phyloP scores from a whole-genome alignment of 331 rosid genomes.

The Malus hybrid region DNA sequence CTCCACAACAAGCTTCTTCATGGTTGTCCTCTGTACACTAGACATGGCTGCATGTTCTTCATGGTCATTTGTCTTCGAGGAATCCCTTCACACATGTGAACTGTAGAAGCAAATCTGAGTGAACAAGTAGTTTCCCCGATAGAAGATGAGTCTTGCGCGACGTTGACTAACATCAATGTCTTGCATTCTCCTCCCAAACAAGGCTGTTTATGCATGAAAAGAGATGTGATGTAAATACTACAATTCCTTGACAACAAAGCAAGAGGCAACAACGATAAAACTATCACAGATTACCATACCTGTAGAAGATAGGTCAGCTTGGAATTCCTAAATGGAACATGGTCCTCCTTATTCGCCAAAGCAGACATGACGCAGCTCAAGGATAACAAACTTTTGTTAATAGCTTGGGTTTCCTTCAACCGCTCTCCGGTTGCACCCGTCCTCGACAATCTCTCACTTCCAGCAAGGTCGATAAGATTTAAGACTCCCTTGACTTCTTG shows the following conservation, averaged over 20 bases:
- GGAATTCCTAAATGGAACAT: slow-evolving; percentile 85
- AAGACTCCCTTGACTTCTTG: slow-evolving; percentile 92
- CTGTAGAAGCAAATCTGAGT: slow-evolving; percentile 66
- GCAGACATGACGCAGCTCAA: slow-evolving; percentile 57
- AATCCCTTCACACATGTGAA: too few relatives aligned
- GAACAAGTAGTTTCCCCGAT: slow-evolving; percentile 74
- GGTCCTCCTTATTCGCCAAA: slow-evolving; percentile 71
- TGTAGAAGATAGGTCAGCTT: slow-evolving; percentile 88
- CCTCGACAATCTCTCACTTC: slow-evolving; percentile 87
- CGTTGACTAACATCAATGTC: slow-evolving; percentile 81
- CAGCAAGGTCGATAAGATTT: slow-evolving; percentile 89
- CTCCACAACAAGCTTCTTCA: too few relatives aligned
- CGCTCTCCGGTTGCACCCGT: slow-evolving; percentile 95
- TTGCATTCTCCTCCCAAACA: slow-evolving; percentile 94
- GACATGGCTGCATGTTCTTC: too few relatives aligned
- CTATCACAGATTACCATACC: slow-evolving; percentile 26
- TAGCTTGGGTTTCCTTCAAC: slow-evolving; percentile 90
- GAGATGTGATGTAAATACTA: neutral
- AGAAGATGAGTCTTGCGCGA: slow-evolving; percentile 70
- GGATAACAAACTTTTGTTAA: slow-evolving; percentile 46
- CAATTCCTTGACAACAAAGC: neutral
- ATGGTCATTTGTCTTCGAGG: too few relatives aligned
- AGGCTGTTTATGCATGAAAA: slow-evolving; percentile 40
- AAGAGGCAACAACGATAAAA: neutral
- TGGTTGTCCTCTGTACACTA: too few relatives aligned